These are phyloP conservation scores for Phaffia tasmanica DNA, from an alignment of 768 basidiomycete genomes.

Conservation along the genomic window DNA sequence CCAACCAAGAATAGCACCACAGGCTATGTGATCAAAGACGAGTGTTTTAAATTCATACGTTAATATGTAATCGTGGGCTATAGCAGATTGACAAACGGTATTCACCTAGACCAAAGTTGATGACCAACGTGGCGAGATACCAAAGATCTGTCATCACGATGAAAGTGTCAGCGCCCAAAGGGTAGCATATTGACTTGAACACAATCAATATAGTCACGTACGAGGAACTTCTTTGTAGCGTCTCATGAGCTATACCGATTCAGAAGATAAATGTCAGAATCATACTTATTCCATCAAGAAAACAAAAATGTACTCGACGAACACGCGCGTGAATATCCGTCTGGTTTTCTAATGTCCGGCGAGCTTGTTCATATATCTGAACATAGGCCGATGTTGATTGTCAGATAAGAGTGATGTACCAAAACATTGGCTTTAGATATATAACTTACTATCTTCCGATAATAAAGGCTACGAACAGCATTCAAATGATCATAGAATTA, in stretches of 20 bases:
- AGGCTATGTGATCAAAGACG: not conserved
- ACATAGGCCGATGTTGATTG: not conserved
- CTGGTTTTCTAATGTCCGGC: constrained; percentile 9
- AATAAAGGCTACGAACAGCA: constrained; percentile 14
- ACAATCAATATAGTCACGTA: not conserved
- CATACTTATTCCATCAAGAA: too few species aligned
- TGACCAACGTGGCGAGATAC: constrained; percentile 12
- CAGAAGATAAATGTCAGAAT: too few species aligned
- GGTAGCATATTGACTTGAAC: not conserved
- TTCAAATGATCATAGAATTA: too few species aligned
- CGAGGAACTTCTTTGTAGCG: constrained; percentile 18
- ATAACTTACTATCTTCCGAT: constrained; percentile 15
- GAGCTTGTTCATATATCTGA: constrained; percentile 21
- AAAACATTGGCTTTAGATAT: not conserved
- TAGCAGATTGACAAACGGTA: not conserved
- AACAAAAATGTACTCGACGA: too few species aligned
- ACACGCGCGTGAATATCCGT: constrained; percentile 23
- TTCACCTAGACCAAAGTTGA: constrained; percentile 20
- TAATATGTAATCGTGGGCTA: not conserved
- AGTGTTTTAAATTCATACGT: not conserved
- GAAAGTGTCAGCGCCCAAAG: not conserved
- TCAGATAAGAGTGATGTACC: not conserved
- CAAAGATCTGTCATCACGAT: not conserved
- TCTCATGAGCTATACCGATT: constrained; percentile 9
- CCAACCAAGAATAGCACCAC: constrained; percentile 18